These are phyloP conservation scores for Trypanosoma conorhini DNA, from an alignment of 208 protist genomes.

Conservation along the genomic window DNA sequence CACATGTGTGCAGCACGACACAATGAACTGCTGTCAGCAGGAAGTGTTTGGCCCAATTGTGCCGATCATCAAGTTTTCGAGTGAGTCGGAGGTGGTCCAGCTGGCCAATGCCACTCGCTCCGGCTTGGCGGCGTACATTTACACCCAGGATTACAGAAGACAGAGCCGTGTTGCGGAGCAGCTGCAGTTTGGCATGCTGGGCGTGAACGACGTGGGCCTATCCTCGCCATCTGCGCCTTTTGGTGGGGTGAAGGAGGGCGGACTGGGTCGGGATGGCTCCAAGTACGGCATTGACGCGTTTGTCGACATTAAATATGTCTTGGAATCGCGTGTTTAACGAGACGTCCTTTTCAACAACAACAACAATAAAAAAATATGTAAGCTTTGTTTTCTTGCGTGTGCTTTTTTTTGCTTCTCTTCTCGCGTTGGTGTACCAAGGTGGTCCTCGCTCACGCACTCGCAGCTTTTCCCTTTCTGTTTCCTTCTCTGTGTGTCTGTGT, in stretches of 20 bases:
- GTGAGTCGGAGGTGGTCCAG: conserved; percentile 65
- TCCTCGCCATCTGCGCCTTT: conserved; percentile 76
- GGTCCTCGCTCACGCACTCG: not conserved
- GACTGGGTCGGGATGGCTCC: conserved; percentile 88
- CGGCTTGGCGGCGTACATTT: conserved; percentile 84
- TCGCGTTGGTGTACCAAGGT: not conserved
- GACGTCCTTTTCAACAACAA: not conserved
- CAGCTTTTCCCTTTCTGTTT: conserved; percentile 10
- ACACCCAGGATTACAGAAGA: conserved; percentile 69
- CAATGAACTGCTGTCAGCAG: conserved; percentile 59
- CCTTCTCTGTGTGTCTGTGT: conserved; percentile 15
- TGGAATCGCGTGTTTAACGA: conserved; percentile 57
- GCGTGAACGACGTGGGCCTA: conserved; percentile 72
- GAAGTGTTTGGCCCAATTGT: conserved; percentile 94
- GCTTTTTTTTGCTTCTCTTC: not conserved
- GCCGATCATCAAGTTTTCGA: conserved; percentile 67
- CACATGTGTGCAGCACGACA: conserved; percentile 53
- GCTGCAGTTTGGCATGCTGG: conserved; percentile 86
- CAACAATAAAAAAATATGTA: too few species aligned
- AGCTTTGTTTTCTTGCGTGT: not conserved
- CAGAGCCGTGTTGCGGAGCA: conserved; percentile 57
- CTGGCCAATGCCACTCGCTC: conserved; percentile 78
- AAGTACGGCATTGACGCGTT: conserved; percentile 91
- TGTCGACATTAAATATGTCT: conserved; percentile 81
- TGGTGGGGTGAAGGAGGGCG: conserved; percentile 91